Conservation (phyloP, 371 early-diverging fungal species). For the Rhizopus delemar region DNA sequence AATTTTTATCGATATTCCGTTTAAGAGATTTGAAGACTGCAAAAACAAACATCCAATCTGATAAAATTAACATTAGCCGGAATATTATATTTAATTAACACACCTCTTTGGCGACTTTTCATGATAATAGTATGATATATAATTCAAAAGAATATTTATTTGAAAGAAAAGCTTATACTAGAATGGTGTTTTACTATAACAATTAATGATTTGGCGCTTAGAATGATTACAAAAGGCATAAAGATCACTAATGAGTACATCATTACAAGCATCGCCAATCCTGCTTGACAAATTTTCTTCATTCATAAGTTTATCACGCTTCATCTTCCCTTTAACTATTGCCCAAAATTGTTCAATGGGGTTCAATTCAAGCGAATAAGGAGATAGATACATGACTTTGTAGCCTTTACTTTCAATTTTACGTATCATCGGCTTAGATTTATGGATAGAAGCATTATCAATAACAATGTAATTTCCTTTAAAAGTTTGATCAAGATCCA, state of each 20-base stretch:
- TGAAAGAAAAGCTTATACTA: slow-evolving; percentile 3
- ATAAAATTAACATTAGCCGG: slow-evolving; percentile 5
- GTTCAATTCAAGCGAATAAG: too few species aligned
- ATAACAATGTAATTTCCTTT: slow-evolving; percentile 14
- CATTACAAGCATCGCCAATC: too few species aligned
- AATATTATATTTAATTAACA: slow-evolving; percentile 1
- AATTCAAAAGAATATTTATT: slow-evolving; percentile 6
- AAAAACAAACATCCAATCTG: slow-evolving; percentile 8
- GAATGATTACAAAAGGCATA: too few species aligned
- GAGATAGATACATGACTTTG: slow-evolving; percentile 7
- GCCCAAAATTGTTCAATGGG: too few species aligned
- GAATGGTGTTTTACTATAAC: slow-evolving; percentile 9
- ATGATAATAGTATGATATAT: slow-evolving; percentile 6
- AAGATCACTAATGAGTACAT: too few species aligned
- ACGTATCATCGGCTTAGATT: slow-evolving; percentile 7
- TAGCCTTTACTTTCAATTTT: slow-evolving; percentile 14
- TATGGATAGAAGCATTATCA: slow-evolving; percentile 11
- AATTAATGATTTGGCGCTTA: slow-evolving; percentile 2
- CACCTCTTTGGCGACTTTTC: slow-evolving; percentile 6
- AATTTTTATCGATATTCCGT: slow-evolving; percentile 13
- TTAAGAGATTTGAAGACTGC: slow-evolving; percentile 14
- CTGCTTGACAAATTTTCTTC: too few species aligned
- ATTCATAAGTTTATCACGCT: too few species aligned
- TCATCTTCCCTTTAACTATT: too few species aligned
- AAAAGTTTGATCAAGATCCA: slow-evolving; percentile 11